phyloP scores from a whole-genome alignment of 257 asterid genomes.

The Mentha longifolia region DNA sequence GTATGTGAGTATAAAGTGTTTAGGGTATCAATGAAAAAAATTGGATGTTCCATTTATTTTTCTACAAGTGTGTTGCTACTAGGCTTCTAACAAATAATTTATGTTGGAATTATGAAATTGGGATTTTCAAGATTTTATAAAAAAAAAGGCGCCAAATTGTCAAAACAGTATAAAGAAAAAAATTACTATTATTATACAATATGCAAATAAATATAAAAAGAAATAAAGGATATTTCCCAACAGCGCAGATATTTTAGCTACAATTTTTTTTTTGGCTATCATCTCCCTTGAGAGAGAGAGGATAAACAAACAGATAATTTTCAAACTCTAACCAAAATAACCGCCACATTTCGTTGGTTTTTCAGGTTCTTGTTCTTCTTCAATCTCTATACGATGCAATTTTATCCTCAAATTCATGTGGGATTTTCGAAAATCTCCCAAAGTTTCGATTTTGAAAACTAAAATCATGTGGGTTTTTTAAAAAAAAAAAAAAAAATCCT shows the following conservation, averaged over 20 bases:
- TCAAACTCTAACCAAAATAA: not conserved
- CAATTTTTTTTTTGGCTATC: not conserved
- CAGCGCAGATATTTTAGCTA: not conserved
- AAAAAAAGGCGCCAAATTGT: not conserved
- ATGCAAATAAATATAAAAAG: too few relatives aligned
- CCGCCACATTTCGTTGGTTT: constrained; percentile 3
- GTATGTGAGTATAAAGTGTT: not conserved
- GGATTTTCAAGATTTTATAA: not conserved
- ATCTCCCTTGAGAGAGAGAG: not conserved
- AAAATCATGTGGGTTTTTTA: not conserved
- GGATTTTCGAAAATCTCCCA: not conserved
- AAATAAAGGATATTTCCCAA: not conserved
- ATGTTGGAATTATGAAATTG: not conserved
- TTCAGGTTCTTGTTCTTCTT: constrained; percentile 12
- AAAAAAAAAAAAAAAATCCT: not conserved
- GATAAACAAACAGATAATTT: not conserved
- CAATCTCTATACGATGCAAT: not conserved
- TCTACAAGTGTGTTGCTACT: not conserved
- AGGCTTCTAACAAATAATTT: not conserved
- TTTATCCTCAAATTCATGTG: not conserved
- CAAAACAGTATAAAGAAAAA: too few relatives aligned
- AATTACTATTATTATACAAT: too few relatives aligned
- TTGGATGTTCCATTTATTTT: not conserved
- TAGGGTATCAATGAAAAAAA: not conserved
- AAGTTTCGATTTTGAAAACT: not conserved